phyloP scores from a whole-genome alignment of 2,329 filamentous ascomycete species.

The Aureobasidium sp. region DNA sequence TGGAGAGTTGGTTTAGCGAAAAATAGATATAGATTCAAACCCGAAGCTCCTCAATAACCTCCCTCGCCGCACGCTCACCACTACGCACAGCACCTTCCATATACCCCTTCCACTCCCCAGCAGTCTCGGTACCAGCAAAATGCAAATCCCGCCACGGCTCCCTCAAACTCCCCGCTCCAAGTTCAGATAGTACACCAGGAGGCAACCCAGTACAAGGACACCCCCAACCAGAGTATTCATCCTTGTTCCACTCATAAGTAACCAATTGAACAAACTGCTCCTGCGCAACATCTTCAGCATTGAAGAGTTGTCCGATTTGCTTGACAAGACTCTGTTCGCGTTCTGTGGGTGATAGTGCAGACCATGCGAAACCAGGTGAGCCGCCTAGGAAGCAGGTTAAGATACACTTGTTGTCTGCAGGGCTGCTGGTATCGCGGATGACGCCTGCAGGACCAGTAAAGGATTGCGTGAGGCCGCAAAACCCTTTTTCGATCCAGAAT shows the following conservation, averaged over 20 bases:
- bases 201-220: conserved; percentile 3
- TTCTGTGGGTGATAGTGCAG: neutral
- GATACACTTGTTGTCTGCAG: neutral
- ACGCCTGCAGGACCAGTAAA: conserved; percentile 40
- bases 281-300: neutral
- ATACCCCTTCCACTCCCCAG: conserved; percentile 47
- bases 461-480: conserved; percentile 39
- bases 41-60: conserved; percentile 30
- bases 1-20: no score
- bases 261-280: conserved; percentile 17
- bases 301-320: neutral
- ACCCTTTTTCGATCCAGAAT: conserved; percentile 37
- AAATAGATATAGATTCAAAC: no score
- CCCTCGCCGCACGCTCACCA: conserved; percentile 40
- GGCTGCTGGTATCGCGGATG: conserved; percentile 35
- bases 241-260: conserved; percentile 22
- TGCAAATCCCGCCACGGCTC: conserved; percentile 32
- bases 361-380: conserved; percentile 14
- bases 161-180: conserved; percentile 16
- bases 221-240: conserved; percentile 10
- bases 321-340: neutral
- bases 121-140: conserved; percentile 48
- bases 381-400: conserved; percentile 7
- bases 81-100: conserved; percentile 49
- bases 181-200: neutral